Base-by-base conservation (phyloP, 2,329 filamentous ascomycete species). In the Diaporthe ampelina region DNA sequence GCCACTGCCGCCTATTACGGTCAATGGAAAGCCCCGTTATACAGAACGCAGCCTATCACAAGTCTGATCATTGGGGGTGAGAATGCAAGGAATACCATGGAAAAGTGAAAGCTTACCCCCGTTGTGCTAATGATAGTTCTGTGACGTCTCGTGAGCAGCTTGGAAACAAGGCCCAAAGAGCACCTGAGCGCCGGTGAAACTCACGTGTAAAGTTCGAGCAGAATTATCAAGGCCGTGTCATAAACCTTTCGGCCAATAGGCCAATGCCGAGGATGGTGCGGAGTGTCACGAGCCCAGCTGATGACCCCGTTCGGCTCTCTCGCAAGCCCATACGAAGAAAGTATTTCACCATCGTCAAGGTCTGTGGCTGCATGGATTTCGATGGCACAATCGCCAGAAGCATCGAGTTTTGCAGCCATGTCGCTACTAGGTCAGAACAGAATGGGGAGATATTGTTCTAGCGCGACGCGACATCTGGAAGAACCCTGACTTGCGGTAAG, bases 81-180 rank as follows among this genome's bases (percentile, higher is more conserved):
- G 35, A 13, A 40, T 11, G 15, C 37, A 40, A 40, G 3, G 37
- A 13, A 13, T 52, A 67, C n/a, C 37, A 6, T 8, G 6, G 15
- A 17, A 4, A 19, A 1, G 29, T 4, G 24, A 48, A 6, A 32
- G 65, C 73, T 58, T 74, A 76, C 77, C 50, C 77, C 77, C 15
- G 77, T 73, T n/a, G 77, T 77, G 26, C 77, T 77, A 40, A 77
- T 76, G 17, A 75, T 61, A 29, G 76, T 78, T 21, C 74, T 77
- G 26, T 26, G 9, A 35, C 10, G 1, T 13, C 7, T 24, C 17
- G 0, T 48, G 3, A 11, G 61, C 19, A 72, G 69, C 29, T 5
- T 8, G 3, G 0, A n/a, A n/a, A 35, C 7, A 11, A 35, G 19
- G 2, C 10, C 6, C 1, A 9, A 3, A 2, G 29, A 26, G 4